phyloP scores from a whole-genome alignment of 2,329 filamentous ascomycete genomes.

The Monilinia polystroma region DNA sequence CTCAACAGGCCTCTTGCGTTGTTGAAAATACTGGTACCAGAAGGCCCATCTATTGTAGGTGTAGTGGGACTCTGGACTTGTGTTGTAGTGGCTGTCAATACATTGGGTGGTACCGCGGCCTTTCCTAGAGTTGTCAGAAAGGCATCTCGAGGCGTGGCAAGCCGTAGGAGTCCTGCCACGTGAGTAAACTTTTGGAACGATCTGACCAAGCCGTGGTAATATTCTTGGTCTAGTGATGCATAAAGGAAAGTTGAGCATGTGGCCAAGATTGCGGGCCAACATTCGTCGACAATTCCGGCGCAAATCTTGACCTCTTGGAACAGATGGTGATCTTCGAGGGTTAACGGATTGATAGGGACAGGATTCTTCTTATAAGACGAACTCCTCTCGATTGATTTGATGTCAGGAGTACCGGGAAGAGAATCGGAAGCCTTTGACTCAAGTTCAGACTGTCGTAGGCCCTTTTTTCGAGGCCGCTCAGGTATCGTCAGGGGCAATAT shows the following conservation, averaged over 20 bases:
- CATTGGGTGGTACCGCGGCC: conserved; percentile 82
- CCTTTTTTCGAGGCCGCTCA: conserved; percentile 58
- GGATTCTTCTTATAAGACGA: conserved; percentile 72
- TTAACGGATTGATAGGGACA: conserved; percentile 80
- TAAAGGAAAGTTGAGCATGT: conserved; percentile 95
- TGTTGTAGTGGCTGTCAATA: conserved; percentile 60
- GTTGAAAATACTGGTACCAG: conserved; percentile 54
- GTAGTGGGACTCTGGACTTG: conserved; percentile 48
- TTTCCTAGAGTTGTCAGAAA: conserved; percentile 94
- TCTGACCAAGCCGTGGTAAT: conserved; percentile 87
- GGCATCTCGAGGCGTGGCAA: conserved; percentile 85
- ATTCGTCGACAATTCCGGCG: conserved; percentile 80
- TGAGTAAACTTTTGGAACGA: conserved; percentile 95
- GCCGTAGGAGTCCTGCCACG: conserved; percentile 82
- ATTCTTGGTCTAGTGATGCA: conserved; percentile 86
- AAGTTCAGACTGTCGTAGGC: conserved; percentile 30
- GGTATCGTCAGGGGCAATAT: conserved; percentile 88
- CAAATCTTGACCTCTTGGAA: conserved; percentile 71
- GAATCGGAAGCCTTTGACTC: conserved; percentile 33
- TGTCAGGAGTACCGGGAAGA: conserved; percentile 27
- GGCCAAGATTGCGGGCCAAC: conserved; percentile 93
- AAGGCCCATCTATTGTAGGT: conserved; percentile 46
- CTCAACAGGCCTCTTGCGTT: conserved; percentile 72
- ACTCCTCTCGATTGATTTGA: conserved; percentile 53
- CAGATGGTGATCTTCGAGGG: conserved; percentile 69